phyloP scores from a whole-genome alignment of 768 basidiomycete species.

The Trametes maxima region DNA sequence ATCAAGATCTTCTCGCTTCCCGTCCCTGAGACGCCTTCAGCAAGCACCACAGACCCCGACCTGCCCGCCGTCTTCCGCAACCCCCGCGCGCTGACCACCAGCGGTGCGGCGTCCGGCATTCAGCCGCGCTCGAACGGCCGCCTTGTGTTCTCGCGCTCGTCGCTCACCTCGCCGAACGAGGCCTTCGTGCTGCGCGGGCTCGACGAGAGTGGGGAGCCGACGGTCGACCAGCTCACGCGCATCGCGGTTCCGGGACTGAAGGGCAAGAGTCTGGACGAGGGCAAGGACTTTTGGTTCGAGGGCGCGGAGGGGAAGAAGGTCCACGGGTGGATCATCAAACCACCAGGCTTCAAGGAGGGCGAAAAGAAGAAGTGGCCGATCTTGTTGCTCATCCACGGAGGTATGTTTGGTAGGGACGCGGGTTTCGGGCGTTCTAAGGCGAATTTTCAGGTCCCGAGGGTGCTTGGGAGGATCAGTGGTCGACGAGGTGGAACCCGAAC shows the following conservation, averaged over 20 bases:
- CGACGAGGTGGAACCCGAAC: conserved; percentile 90
- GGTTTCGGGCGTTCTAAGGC: neutral
- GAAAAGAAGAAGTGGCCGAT: conserved; percentile 77
- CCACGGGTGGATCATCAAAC: conserved; percentile 86
- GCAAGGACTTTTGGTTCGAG: conserved; percentile 88
- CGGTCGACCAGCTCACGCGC: conserved; percentile 60
- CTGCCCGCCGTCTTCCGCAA: conserved; percentile 44
- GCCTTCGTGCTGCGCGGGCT: conserved; percentile 64
- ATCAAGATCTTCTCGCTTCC: conserved; percentile 74
- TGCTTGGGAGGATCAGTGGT: conserved; percentile 93
- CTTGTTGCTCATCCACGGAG: conserved; percentile 82
- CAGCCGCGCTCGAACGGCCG: conserved; percentile 61
- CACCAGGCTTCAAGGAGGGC: conserved; percentile 69
- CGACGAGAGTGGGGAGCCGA: conserved; percentile 33
- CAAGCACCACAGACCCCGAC: conserved; percentile 56
- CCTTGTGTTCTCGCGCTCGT: conserved; percentile 73
- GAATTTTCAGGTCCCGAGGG: conserved; percentile 60
- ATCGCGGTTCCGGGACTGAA: conserved; percentile 61
- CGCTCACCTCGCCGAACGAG: conserved; percentile 79
- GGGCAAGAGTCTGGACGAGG: conserved; percentile 58
- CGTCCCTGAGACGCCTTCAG: conserved; percentile 60
- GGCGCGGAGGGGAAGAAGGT: conserved; percentile 76
- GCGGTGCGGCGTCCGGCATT: conserved; percentile 60
- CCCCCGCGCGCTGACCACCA: conserved; percentile 62
- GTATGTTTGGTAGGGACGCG: conserved; percentile 29